Percentiles rank a stretch among this genome's conserved stretches.
phyloP scores from a whole-genome alignment of 208 protist species.

The Wallacemonas rigidus region DNA sequence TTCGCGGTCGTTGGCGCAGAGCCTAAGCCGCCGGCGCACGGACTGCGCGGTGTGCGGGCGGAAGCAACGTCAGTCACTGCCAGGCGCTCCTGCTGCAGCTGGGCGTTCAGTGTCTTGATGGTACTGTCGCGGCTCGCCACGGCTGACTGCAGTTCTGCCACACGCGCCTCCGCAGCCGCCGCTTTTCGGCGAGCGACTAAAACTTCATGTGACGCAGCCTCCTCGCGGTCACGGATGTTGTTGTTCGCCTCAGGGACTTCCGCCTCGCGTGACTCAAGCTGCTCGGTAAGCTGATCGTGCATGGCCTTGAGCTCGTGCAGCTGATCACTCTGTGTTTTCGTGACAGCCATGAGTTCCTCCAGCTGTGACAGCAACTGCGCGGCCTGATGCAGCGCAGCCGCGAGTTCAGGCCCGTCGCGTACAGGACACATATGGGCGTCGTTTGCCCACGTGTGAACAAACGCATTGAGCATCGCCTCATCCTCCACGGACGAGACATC shows the following conservation, averaged over 20 bases:
- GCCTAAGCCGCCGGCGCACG: constrained; percentile 4
- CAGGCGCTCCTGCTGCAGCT: constrained; percentile 18
- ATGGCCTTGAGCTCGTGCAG: constrained; percentile 40
- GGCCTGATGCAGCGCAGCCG: constrained; percentile 43
- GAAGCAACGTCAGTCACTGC: neutral
- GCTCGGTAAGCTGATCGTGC: constrained; percentile 26
- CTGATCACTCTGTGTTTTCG: constrained; percentile 46
- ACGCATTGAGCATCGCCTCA: constrained; percentile 21
- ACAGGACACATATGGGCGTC: constrained; percentile 50
- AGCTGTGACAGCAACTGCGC: constrained; percentile 51
- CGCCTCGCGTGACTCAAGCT: constrained; percentile 12
- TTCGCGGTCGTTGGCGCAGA: neutral
- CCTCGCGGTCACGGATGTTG: neutral
- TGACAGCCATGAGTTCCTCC: constrained; percentile 44
- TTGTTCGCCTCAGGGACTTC: neutral
- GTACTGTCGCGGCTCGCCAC: neutral
- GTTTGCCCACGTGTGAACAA: constrained; percentile 31
- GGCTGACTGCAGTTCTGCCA: neutral
- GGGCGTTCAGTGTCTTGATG: neutral
- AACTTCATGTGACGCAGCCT: no score
- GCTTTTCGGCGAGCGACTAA: no score
- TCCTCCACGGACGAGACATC: constrained; percentile 37
- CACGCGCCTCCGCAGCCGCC: neutral
- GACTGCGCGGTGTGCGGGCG: neutral
- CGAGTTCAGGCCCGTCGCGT: constrained; percentile 36